phyloP scores from a whole-genome alignment of 179 eudicot species.

The Beta corolliflora region DNA sequence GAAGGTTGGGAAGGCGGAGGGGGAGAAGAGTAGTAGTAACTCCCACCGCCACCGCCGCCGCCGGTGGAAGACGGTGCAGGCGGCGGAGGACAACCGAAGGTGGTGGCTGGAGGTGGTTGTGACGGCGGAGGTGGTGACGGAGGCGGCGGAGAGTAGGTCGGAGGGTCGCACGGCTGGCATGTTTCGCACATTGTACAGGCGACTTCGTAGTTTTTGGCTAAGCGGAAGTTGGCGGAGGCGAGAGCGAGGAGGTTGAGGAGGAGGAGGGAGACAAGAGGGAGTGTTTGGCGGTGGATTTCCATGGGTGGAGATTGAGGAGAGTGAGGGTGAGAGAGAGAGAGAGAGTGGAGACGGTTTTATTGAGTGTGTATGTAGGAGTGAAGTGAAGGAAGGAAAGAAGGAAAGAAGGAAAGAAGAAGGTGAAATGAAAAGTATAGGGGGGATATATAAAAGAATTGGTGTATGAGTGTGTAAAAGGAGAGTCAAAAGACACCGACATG shows the following conservation, averaged over 20 bases:
- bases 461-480: slow-evolving; percentile 4
- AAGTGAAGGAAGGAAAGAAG: background rate
- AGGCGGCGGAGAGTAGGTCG: slow-evolving; percentile 30
- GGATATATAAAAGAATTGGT: background rate
- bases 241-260: slow-evolving; percentile 6
- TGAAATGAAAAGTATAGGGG: background rate
- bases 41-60: slow-evolving; percentile 28
- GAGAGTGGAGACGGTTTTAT: background rate
- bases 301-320: slow-evolving; percentile 8
- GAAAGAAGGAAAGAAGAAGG: too few relatives aligned
- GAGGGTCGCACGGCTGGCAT: slow-evolving; percentile 61
- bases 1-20: slow-evolving; percentile 39
- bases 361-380: slow-evolving; percentile 8
- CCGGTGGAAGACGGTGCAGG: slow-evolving; percentile 34
- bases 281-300: slow-evolving; percentile 13
- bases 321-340: background rate
- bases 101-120: slow-evolving; percentile 41
- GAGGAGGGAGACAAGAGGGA: slow-evolving; percentile 11
- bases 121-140: slow-evolving; percentile 46
- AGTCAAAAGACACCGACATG: slow-evolving; percentile 45
- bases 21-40: slow-evolving; percentile 45
- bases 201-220: slow-evolving; percentile 59
- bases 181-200: slow-evolving; percentile 82
- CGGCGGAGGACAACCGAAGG: slow-evolving; percentile 44
- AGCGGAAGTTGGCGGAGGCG: slow-evolving; percentile 35